Percentiles rank a stretch among this genome's conserved stretches.
These are phyloP conservation scores for Fusarium liriodendri DNA, from an alignment of 2,329 filamentous ascomycete species.

Conservation along the genomic window DNA sequence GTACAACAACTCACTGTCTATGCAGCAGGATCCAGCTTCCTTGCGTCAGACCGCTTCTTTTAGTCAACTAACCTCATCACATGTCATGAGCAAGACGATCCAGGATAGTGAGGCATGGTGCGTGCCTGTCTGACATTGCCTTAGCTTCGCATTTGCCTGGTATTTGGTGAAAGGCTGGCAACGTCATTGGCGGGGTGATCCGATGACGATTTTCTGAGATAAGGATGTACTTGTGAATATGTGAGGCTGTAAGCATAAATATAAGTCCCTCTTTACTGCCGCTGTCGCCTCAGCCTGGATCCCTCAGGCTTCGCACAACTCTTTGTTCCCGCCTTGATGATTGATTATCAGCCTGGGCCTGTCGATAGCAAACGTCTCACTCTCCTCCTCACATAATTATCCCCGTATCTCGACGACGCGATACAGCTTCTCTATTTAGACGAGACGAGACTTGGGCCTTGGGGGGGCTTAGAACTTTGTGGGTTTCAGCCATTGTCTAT, in stretches of 20 bases:
- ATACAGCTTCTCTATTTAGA: conserved; percentile 30
- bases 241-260: accelerated
- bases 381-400: conserved; percentile 32
- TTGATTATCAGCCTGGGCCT: conserved; percentile 28
- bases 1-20: neutral
- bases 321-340: conserved; percentile 29
- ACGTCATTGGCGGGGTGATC: conserved; percentile 48
- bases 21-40: neutral
- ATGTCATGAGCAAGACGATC: conserved; percentile 1
- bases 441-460: conserved; percentile 20
- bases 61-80: neutral
- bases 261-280: conserved; percentile 4
- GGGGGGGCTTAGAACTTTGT: conserved; percentile 31
- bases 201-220: conserved; percentile 32
- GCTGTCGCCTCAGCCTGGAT: conserved; percentile 29
- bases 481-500: conserved; percentile 35
- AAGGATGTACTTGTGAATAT: conserved; percentile 2
- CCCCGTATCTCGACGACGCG: conserved; percentile 1
- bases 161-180: conserved; percentile 25
- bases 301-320: conserved; percentile 28
- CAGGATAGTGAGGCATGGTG: conserved; percentile 20
- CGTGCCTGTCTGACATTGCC: conserved; percentile 20
- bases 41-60: conserved; percentile 12
- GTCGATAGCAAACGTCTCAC: conserved; percentile 30
- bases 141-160: conserved; percentile 7